Base-by-base conservation (phyloP, 129 eudicot species). In the Glebionis coronaria region DNA sequence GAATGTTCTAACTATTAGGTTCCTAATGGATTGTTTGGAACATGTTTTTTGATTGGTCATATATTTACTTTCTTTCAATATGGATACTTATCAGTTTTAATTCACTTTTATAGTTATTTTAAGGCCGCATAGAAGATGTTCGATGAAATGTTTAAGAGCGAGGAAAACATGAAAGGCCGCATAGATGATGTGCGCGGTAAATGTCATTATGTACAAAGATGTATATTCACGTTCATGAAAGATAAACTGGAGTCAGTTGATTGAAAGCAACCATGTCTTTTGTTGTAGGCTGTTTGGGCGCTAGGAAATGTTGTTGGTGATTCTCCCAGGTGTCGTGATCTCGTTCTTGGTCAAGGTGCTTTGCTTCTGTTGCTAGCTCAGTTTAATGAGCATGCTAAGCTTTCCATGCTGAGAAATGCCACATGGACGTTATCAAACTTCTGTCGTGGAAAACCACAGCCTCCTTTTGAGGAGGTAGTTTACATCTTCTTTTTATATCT, bases 281-380 rank as follows among this genome's bases (percentile, higher is more conserved):
- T 29, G 19, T 40, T 65, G 58, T 70, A 91, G 96, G 97, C 88
- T 74, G 96, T 91, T 56, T 91, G 97, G 95, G 96, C 97, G 14
- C 73, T 91, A 74, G 97, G 97, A 29, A 91, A 85, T 73, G 79
- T 91, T 58, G 97, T 96, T 56, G 97, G 96, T 71, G 97, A 91
- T 60, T 91, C 97, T 9, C 94, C 96, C 9, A 74, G 69, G 69
- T 91, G 95, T 46, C 87, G 97, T 51, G 97, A 91, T 78, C 95
- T 88, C 60, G 97, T 91, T 51, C 94, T 91, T 49, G 56, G 79
- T 18, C 66, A 79, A 79, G 97, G 97, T 55, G 97, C 96, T 79
- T 61, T 91, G 83, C 52, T 52, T 49, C 96, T 94, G 35, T 73
- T 88, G 80, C 73, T 88, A 51, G 68, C 86, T 51, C 96, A 81